Percentiles rank a stretch among this genome's conserved stretches.
Evolutionary conservation across 2,329 filamentous ascomycete species (phyloP).

Genomic region (Beauveria medogensis): DNA sequence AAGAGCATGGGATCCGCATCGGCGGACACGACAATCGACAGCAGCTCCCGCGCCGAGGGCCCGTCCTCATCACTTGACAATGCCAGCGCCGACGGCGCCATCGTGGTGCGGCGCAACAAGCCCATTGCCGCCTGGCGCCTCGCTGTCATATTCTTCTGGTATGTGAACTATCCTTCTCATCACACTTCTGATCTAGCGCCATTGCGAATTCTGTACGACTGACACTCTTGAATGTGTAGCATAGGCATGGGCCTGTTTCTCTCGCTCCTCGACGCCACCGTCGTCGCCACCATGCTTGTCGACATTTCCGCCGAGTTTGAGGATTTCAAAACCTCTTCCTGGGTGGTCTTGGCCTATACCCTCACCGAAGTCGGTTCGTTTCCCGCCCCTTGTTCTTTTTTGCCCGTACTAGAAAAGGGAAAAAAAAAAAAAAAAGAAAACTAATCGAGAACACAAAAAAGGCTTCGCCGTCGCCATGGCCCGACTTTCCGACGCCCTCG

Average conservation of each 20-base stretch:
- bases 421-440: neutral
- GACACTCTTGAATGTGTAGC: neutral
- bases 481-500: conserved; percentile 14
- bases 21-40: neutral
- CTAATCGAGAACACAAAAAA: neutral
- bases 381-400: neutral
- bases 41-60: neutral
- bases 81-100: neutral
- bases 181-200: no score
- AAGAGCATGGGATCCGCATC: conserved; percentile 4
- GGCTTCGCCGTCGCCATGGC: conserved; percentile 17
- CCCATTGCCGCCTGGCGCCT: conserved; percentile 15
- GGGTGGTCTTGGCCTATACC: conserved; percentile 11
- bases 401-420: neutral
- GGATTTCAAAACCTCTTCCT: conserved; percentile 9
- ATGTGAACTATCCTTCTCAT: neutral
- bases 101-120: conserved; percentile 13
- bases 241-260: conserved; percentile 12
- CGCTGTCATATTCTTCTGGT: conserved; percentile 14
- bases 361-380: conserved; percentile 12
- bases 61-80: neutral
- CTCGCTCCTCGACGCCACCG: conserved; percentile 12
- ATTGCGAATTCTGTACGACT: no score
- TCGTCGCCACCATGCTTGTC: conserved; percentile 12
- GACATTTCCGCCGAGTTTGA: conserved; percentile 10